phyloP scores from a whole-genome alignment of 495 filamentous ascomycete species.

The Bacidia gigantensis region DNA sequence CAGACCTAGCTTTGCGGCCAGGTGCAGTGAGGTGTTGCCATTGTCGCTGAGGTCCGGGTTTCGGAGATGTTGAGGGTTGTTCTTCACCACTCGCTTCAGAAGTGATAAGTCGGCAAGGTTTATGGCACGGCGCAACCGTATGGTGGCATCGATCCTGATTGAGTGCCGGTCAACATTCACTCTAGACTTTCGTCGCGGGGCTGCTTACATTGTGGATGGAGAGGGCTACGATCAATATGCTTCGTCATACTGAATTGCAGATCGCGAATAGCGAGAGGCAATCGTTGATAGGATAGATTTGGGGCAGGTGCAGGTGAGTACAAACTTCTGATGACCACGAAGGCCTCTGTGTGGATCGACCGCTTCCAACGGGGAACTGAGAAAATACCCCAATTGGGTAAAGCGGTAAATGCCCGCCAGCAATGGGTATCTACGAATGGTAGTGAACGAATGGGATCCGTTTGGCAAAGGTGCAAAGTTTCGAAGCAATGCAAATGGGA shows the following conservation, averaged over 20 bases:
- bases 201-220: neutral
- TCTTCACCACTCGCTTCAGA: constrained; percentile 56
- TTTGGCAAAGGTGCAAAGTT: too few species aligned
- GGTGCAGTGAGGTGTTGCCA: constrained; percentile 63
- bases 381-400: neutral
- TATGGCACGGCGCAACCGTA: constrained; percentile 60
- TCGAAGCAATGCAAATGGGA: neutral
- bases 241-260: too few species aligned
- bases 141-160: constrained; percentile 48
- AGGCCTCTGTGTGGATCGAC: neutral
- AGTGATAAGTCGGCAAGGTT: constrained; percentile 54
- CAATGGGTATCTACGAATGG: too few species aligned
- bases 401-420: neutral
- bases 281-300: too few species aligned
- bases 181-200: neutral
- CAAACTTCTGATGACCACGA: too few species aligned
- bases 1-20: constrained; percentile 56
- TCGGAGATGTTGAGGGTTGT: constrained; percentile 51
- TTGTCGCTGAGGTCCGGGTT: constrained; percentile 51
- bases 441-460: too few species aligned
- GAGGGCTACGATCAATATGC: neutral
- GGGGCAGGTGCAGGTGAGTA: too few species aligned
- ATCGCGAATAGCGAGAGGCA: too few species aligned
- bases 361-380: neutral
- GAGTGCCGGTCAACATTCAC: neutral